Evolutionary conservation across 441 rosid species (phyloP), one percentile per base, ranked within the genome.

Genomic region (Eutrema salsugineum): DNA sequence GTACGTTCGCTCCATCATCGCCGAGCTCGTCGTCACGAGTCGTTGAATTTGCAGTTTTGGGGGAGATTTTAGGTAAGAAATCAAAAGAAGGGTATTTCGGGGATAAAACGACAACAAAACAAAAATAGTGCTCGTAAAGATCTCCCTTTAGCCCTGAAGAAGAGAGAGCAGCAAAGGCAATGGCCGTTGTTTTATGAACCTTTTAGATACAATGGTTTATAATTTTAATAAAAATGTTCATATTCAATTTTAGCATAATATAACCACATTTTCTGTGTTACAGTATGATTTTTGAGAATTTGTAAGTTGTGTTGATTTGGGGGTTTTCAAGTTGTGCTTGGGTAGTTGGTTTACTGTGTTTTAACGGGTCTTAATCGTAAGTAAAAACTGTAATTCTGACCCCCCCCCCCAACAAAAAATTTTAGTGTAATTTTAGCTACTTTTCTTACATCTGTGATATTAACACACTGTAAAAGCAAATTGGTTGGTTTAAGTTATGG

Each of bases 1-100:
- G 88, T 94, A 94, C 2, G 93, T 94, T 70, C 97, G 83, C 58
- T 86, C 97, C 46, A 88, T 88, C 99, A 90, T 91, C 76, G 77
- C 68, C 73, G 68, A 63, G 70, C 65, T 47, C 50, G 58, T 36
- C 39, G 49, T 58, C 28, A 27, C 22, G 32, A 22, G 60, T 51
- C 59, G 68, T 71, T 59, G 66, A 65, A 49, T 65, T 64, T 5
- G 63, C 11, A 51, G 59, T 8, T 40, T 51, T 60, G 48, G 65
- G 80, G 68, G 28, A 33, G 68, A 70, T 63, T 76, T 70, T 62
- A 71, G 69, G 65, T 77, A 70, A 77, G 81, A 55, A 83, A 82
- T 71, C 76, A 24, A 43, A 70, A 43, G 16, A 66, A 68, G 88
- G 91, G 85, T 70, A 75, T 40, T 83, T 78, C 32, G 51, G 86